A percentile compares a stretch with the other conserved stretches of the same genome.
These are phyloP conservation scores for Trypanosoma brucei DNA, from an alignment of 208 protist species.

Conservation along the genomic window DNA sequence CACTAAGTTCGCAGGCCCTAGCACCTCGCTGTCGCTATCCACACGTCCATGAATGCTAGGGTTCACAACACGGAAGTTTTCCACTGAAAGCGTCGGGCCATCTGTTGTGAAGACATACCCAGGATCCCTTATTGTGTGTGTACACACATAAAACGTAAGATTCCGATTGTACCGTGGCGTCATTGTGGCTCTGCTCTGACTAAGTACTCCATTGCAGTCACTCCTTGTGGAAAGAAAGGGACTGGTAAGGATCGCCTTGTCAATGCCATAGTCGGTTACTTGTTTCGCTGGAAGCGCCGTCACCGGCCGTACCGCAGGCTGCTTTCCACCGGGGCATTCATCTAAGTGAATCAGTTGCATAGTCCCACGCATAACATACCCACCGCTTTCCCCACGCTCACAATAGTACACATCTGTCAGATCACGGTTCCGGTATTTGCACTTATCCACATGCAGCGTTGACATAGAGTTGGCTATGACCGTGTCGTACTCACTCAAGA, in stretches of 20 bases:
- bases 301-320: conserved; percentile 24
- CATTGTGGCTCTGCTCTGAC: conserved; percentile 24
- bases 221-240: conserved; percentile 29
- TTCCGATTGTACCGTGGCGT: conserved; percentile 31
- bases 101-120: conserved; percentile 48
- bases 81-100: conserved; percentile 38
- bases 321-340: conserved; percentile 25
- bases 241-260: conserved; percentile 24
- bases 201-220: conserved; percentile 22
- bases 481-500: conserved; percentile 21
- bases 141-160: conserved; percentile 58
- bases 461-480: conserved; percentile 22
- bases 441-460: conserved; percentile 33
- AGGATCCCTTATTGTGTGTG: conserved; percentile 15
- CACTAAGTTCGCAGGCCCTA: conserved; percentile 16
- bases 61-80: conserved; percentile 34
- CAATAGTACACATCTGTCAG: conserved; percentile 49
- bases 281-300: conserved; percentile 24
- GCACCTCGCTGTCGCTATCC: conserved; percentile 21
- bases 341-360: conserved; percentile 41
- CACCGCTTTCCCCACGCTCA: conserved; percentile 30
- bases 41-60: conserved; percentile 34
- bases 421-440: conserved; percentile 20
- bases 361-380: conserved; percentile 31
- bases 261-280: conserved; percentile 46